These are phyloP conservation scores for Monilinia vaccinii-corymbosi DNA, from an alignment of 2,329 filamentous ascomycete species.

Conservation along the genomic window DNA sequence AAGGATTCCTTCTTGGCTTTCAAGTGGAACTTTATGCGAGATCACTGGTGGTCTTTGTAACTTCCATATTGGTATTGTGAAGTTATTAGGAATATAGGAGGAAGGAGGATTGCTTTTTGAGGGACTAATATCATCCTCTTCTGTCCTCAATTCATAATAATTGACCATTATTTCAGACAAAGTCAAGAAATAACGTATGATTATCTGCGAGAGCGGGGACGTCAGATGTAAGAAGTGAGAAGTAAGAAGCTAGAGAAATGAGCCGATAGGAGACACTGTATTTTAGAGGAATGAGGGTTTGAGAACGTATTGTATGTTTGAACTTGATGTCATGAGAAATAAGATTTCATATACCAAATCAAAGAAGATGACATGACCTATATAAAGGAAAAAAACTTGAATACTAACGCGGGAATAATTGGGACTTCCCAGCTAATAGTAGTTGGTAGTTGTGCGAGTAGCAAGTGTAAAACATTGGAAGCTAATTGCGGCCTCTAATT, in stretches of 20 bases:
- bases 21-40: background rate
- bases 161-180: background rate
- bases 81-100: background rate
- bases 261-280: background rate
- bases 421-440: background rate
- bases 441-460: background rate
- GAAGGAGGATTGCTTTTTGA: no score
- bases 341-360: background rate
- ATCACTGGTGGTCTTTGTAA: background rate
- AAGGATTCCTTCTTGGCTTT: background rate
- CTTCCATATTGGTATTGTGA: background rate
- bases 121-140: background rate
- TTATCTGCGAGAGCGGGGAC: background rate
- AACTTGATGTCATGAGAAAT: background rate
- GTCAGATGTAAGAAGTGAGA: background rate
- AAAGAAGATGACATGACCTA: background rate
- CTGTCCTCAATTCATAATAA: background rate
- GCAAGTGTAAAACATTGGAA: no score
- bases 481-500: no score
- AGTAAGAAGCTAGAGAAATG: background rate
- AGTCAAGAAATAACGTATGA: no score
- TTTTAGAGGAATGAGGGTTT: background rate
- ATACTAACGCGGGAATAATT: background rate
- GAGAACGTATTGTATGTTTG: background rate
- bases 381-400: background rate